Conservation (phyloP, 371 early-diverging fungal genomes). For the Apophysomyces ossiformis region DNA sequence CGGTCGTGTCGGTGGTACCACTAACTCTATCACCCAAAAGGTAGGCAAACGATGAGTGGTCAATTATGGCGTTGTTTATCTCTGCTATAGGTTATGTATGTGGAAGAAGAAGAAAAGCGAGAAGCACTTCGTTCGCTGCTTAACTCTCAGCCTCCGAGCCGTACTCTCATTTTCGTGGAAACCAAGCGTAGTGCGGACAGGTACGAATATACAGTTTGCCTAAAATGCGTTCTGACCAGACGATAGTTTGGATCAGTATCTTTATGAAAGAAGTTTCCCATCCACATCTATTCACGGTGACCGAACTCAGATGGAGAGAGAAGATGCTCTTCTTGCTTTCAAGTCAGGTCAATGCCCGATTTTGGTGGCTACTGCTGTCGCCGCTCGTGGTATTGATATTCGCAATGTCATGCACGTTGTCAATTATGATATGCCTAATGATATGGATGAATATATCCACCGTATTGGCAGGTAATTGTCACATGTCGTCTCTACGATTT, state of each 20-base stretch:
- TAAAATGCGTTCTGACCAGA: constrained; percentile 37
- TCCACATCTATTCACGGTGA: constrained; percentile 98
- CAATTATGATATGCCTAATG: constrained; percentile 95
- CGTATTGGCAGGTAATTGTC: constrained; percentile 83
- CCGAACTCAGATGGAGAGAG: constrained; percentile 96
- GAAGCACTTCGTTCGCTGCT: constrained; percentile 42
- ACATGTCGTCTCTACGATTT: not conserved
- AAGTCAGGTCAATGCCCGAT: constrained; percentile 89
- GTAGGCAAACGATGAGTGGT: constrained; percentile 12
- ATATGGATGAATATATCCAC: constrained; percentile 97
- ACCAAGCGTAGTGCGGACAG: constrained; percentile 98
- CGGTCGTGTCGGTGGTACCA: constrained; percentile 63
- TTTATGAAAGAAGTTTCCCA: constrained; percentile 75
- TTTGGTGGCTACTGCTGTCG: constrained; percentile 99
- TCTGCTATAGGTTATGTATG: constrained; percentile 39
- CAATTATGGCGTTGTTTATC: not conserved
- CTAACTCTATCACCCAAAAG: constrained; percentile 56
- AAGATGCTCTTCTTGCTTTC: constrained; percentile 91
- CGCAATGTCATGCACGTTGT: constrained; percentile 91
- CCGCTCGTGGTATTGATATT: constrained; percentile 98
- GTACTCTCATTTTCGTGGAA: constrained; percentile 97
- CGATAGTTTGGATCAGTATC: constrained; percentile 66
- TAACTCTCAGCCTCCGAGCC: constrained; percentile 55
- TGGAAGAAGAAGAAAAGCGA: constrained; percentile 88
- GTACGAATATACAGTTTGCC: constrained; percentile 70